Conservation (phyloP, 805 yeast species). For the Ogataea paradorogensis region DNA sequence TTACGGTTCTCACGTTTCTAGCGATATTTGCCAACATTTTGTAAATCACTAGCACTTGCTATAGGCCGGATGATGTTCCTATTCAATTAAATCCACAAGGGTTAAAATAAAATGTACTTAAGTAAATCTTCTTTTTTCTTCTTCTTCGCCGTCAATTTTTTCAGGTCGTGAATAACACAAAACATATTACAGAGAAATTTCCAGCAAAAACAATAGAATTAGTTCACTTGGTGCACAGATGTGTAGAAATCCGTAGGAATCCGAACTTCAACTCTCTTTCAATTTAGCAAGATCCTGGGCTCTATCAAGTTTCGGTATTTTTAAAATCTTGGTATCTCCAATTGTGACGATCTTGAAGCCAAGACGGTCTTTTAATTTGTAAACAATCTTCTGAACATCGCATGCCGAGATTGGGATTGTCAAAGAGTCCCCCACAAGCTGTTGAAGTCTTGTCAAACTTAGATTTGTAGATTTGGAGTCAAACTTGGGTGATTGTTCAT, state of each 20-base stretch:
- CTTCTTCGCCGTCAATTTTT: constrained; percentile 11
- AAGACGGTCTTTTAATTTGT: constrained; percentile 9
- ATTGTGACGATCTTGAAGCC: constrained; percentile 16
- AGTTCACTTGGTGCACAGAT: constrained; percentile 2
- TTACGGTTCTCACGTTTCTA: constrained; percentile 33
- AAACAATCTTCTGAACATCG: constrained; percentile 17
- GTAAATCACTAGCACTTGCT: constrained; percentile 9
- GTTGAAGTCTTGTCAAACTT: constrained; percentile 16
- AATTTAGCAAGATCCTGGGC: constrained; percentile 16
- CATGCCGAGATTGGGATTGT: constrained; percentile 16
- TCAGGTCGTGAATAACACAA: constrained; percentile 7
- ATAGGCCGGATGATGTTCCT: constrained; percentile 5
- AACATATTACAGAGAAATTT: constrained; percentile 14
- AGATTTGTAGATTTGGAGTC: constrained; percentile 10
- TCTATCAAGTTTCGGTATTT: constrained; percentile 20
- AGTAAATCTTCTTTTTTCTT: constrained; percentile 4
- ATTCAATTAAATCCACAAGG: constrained; percentile 1
- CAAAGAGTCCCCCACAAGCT: constrained; percentile 23
- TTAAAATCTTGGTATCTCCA: constrained; percentile 21
- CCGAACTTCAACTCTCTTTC: background rate
- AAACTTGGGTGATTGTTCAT: constrained; percentile 22
- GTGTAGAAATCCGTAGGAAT: constrained; percentile 8
- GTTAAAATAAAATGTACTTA: constrained; percentile 2
- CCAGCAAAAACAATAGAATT: constrained; percentile 16
- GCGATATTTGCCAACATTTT: constrained; percentile 33